Conservation (phyloP, 1,284 basidiomycete species). For the Coniophora puteana region DNA sequence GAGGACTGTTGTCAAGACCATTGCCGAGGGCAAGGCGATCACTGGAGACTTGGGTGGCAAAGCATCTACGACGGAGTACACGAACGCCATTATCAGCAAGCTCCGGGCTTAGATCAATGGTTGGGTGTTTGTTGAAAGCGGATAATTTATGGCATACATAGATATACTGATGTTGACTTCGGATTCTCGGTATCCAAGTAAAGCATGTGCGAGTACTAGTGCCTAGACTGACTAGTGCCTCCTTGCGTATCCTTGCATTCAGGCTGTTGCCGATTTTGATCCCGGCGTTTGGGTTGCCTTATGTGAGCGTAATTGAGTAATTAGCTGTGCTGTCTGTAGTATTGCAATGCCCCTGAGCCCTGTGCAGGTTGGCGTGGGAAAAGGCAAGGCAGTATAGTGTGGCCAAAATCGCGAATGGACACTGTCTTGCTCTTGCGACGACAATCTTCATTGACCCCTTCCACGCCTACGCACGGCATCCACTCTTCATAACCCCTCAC, state of each 20-base stretch:
- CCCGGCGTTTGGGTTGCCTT: background rate
- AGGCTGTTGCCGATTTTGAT: constrained; percentile 3
- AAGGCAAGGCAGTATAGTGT: constrained; percentile 2
- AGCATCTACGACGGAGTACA: constrained; percentile 85
- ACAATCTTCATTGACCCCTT: constrained; percentile 40
- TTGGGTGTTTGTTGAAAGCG: background rate
- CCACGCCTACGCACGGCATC: constrained; percentile 56
- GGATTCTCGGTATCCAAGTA: no score
- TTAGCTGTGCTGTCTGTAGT: no score
- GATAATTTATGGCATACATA: constrained; percentile 12
- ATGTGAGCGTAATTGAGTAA: no score
- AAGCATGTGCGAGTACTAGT: constrained; percentile 1
- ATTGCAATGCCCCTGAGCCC: no score
- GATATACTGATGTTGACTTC: constrained; percentile 5
- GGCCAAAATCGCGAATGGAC: constrained; percentile 18
- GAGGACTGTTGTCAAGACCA: constrained; percentile 58
- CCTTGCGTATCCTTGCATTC: background rate
- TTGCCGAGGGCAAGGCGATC: constrained; percentile 91
- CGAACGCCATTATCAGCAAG: constrained; percentile 81
- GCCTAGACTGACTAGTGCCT: background rate
- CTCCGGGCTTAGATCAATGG: constrained; percentile 41
- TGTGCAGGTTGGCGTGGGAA: constrained; percentile 26
- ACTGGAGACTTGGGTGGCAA: constrained; percentile 93
- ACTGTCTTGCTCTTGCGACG: constrained; percentile 31
- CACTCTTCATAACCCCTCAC: constrained; percentile 63